Conservation (phyloP, 768 basidiomycete genomes). For the Lactarius deliciosus region DNA sequence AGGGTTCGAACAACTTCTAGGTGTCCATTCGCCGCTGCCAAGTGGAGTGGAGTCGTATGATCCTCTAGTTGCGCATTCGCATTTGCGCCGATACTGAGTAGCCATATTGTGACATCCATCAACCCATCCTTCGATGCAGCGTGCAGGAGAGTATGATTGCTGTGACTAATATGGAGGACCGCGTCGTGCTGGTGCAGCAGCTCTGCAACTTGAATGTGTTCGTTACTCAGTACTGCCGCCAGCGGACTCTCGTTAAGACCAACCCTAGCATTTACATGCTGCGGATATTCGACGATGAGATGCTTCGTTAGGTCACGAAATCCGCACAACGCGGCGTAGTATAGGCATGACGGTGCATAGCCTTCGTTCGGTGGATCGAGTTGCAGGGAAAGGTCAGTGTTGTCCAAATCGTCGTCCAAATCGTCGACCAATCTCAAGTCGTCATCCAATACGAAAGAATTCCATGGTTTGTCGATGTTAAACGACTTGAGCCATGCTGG, state of each 20-base stretch:
- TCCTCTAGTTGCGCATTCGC: not conserved
- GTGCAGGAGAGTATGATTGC: not conserved
- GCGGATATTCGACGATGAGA: not conserved
- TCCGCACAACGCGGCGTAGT: not conserved
- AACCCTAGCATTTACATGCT: not conserved
- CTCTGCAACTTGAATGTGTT: not conserved
- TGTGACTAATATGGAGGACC: not conserved
- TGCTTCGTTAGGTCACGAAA: not conserved
- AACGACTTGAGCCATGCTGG: not conserved
- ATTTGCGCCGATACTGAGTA: not conserved
- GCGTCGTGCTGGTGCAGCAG: not conserved
- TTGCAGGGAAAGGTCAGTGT: not conserved
- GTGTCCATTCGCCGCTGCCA: not conserved
- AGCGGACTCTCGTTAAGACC: not conserved
- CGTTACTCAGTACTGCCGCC: not conserved
- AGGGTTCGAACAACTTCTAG: not conserved
- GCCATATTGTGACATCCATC: too few species aligned
- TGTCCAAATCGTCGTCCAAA: too few species aligned
- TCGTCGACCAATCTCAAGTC: too few species aligned
- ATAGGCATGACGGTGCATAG: not conserved
- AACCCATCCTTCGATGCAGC: not conserved
- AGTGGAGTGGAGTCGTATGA: not conserved
- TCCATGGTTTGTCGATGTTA: not conserved
- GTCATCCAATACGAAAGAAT: not conserved
- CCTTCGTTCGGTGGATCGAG: not conserved